Evolutionary conservation across 441 rosid species (phyloP).

Genomic region (Theobroma grandiflorum): DNA sequence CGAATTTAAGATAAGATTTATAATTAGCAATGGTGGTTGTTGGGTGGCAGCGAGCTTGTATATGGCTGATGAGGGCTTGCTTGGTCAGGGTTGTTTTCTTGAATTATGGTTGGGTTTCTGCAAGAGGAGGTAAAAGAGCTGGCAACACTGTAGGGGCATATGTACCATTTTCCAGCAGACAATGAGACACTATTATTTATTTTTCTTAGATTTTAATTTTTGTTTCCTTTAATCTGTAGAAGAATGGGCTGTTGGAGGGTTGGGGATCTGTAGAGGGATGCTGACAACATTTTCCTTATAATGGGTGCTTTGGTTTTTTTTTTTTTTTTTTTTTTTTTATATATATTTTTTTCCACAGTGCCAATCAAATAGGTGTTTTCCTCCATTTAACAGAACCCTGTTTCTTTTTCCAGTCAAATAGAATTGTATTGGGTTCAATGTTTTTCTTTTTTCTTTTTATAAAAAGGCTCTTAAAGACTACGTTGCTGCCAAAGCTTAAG

Average conservation of each 20-base stretch:
- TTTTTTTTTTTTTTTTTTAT: background rate
- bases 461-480: too few species aligned
- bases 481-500: too few species aligned
- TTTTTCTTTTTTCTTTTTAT: too few species aligned
- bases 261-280: constrained; percentile 43
- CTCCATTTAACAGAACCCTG: too few species aligned
- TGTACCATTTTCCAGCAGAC: constrained; percentile 46
- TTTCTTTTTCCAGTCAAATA: background rate
- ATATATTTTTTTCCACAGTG: background rate
- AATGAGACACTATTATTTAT: constrained; percentile 34
- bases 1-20: constrained; percentile 37
- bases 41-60: constrained; percentile 33
- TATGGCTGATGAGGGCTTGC: constrained; percentile 38
- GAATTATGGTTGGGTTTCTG: constrained; percentile 32
- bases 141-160: constrained; percentile 32
- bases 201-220: constrained; percentile 28
- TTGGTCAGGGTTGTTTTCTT: constrained; percentile 21
- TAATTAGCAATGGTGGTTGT: constrained; percentile 10
- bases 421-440: background rate
- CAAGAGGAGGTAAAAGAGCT: constrained; percentile 36
- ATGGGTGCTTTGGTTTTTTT: constrained; percentile 30
- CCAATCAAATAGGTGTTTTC: background rate
- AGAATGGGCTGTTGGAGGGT: constrained; percentile 29
- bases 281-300: constrained; percentile 25
- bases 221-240: constrained; percentile 38